These are phyloP conservation scores for Botryotinia narcissicola DNA, from an alignment of 2,329 filamentous ascomycete genomes.

Conservation along the genomic window DNA sequence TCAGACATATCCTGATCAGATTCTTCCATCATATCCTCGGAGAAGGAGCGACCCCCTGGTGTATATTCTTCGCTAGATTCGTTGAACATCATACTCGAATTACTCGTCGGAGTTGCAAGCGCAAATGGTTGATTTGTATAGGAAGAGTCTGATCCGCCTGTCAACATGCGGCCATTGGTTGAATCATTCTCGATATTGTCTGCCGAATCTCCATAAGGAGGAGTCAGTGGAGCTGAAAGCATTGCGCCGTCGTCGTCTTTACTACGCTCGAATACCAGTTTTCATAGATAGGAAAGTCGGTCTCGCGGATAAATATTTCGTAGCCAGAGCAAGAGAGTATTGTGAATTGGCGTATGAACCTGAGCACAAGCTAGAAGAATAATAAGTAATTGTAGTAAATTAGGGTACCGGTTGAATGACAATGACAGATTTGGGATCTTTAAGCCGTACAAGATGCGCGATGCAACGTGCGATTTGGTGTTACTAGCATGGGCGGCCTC, in stretches of 20 bases:
- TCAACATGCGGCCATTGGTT: slow-evolving; percentile 22
- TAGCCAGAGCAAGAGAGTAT: background rate
- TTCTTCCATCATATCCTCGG: slow-evolving; percentile 23
- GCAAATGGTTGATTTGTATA: background rate
- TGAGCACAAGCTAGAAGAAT: background rate
- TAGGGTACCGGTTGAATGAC: slow-evolving; percentile 2
- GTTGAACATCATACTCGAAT: slow-evolving; percentile 25
- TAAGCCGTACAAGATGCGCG: slow-evolving; percentile 19
- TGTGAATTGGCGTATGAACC: background rate
- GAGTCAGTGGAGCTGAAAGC: slow-evolving; percentile 31
- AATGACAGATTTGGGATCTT: slow-evolving; percentile 2
- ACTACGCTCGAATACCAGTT: slow-evolving; percentile 24
- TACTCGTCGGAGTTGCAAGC: slow-evolving; percentile 26
- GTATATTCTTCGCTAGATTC: slow-evolving; percentile 22
- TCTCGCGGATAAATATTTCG: background rate
- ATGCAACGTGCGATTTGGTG: slow-evolving; percentile 18
- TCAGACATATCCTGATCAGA: slow-evolving; percentile 38
- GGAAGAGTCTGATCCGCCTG: slow-evolving; percentile 7
- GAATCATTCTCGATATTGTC: slow-evolving; percentile 22
- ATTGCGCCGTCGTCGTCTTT: slow-evolving; percentile 28
- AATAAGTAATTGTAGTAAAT: slow-evolving; percentile 3
- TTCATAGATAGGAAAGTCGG: slow-evolving; percentile 15
- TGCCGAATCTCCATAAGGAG: slow-evolving; percentile 29
- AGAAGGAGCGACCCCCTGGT: slow-evolving; percentile 21
- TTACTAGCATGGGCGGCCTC: slow-evolving; percentile 17